These are phyloP conservation scores for Aspergillus unguis DNA, from an alignment of 2,329 filamentous ascomycete genomes.

Conservation along the genomic window DNA sequence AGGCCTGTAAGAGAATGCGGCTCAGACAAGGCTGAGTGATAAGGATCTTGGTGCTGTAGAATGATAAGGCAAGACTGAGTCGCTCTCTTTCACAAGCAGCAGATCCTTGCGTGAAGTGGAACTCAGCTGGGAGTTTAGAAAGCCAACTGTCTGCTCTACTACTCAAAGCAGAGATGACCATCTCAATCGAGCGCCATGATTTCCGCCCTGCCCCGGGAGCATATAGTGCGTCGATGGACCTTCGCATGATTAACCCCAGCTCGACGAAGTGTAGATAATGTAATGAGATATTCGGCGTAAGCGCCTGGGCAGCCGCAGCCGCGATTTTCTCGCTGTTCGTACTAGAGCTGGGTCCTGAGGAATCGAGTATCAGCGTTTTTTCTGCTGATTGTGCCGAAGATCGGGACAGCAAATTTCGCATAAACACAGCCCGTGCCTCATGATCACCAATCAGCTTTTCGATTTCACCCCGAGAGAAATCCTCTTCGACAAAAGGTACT, in stretches of 20 bases:
- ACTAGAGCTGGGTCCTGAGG: slow-evolving; percentile 12
- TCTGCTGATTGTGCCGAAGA: slow-evolving; percentile 13
- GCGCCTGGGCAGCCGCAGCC: slow-evolving; percentile 25
- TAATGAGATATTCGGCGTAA: slow-evolving; percentile 36
- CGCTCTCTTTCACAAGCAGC: slow-evolving; percentile 32
- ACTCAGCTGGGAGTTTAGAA: slow-evolving; percentile 35
- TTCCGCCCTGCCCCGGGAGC: slow-evolving; percentile 35
- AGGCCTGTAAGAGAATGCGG: slow-evolving; percentile 31
- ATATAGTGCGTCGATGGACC: slow-evolving; percentile 38
- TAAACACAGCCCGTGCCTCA: slow-evolving; percentile 30
- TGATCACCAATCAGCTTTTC: slow-evolving; percentile 34
- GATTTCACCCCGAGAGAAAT: slow-evolving; percentile 32
- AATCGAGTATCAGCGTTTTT: slow-evolving; percentile 12
- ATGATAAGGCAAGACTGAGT: slow-evolving; percentile 38
- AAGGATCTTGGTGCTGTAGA: slow-evolving; percentile 43
- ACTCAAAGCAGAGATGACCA: slow-evolving; percentile 33
- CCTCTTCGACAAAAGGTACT: slow-evolving; percentile 38
- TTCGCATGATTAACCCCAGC: slow-evolving; percentile 34
- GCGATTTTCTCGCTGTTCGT: slow-evolving; percentile 23
- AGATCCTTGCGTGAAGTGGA: slow-evolving; percentile 31
- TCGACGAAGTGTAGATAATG: slow-evolving; percentile 42
- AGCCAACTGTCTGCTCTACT: slow-evolving; percentile 39
- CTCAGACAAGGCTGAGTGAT: slow-evolving; percentile 45
- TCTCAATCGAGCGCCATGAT: slow-evolving; percentile 38
- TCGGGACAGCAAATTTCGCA: slow-evolving; percentile 22